Conservation (phyloP, 805 yeast species). For the Candida pini region DNA sequence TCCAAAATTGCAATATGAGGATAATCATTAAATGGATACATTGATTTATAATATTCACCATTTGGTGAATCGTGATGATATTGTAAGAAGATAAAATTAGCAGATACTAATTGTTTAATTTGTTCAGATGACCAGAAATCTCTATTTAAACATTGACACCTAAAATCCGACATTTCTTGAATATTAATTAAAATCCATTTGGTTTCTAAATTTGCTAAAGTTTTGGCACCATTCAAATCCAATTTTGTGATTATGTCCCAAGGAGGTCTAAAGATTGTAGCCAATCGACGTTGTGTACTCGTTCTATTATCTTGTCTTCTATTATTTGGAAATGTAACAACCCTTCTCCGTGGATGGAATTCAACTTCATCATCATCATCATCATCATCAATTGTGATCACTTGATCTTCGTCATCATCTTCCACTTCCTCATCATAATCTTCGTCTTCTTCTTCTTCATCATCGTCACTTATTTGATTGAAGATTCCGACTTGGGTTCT, state of each 20-base stretch:
- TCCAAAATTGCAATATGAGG: slow-evolving; percentile 93
- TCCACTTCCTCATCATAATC: slow-evolving; percentile 34
- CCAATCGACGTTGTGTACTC: slow-evolving; percentile 61
- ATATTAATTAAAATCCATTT: slow-evolving; percentile 87
- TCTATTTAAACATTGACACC: slow-evolving; percentile 84
- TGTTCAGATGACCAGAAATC: slow-evolving; percentile 81
- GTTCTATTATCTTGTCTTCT: slow-evolving; percentile 22
- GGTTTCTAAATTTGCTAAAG: slow-evolving; percentile 51
- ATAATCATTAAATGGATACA: slow-evolving; percentile 61
- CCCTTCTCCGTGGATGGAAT: slow-evolving; percentile 1
- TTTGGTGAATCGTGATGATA: slow-evolving; percentile 72
- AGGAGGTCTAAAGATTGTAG: slow-evolving; percentile 86
- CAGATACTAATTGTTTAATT: slow-evolving; percentile 58
- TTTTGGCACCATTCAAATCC: slow-evolving; percentile 69
- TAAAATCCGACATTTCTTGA: slow-evolving; percentile 80
- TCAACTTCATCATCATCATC: slow-evolving; percentile 29
- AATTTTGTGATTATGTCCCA: slow-evolving; percentile 74
- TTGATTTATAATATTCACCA: slow-evolving; percentile 66
- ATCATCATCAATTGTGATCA: slow-evolving; percentile 32
- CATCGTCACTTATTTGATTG: slow-evolving; percentile 41
- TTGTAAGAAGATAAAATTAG: slow-evolving; percentile 78
- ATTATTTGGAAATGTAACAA: slow-evolving; percentile 1
- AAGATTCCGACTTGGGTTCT: slow-evolving; percentile 46
- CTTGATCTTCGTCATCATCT: slow-evolving; percentile 33
- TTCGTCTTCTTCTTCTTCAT: slow-evolving; percentile 33